Base-by-base conservation (phyloP, 805 yeast species). In the Pachysolen tannophilus region DNA sequence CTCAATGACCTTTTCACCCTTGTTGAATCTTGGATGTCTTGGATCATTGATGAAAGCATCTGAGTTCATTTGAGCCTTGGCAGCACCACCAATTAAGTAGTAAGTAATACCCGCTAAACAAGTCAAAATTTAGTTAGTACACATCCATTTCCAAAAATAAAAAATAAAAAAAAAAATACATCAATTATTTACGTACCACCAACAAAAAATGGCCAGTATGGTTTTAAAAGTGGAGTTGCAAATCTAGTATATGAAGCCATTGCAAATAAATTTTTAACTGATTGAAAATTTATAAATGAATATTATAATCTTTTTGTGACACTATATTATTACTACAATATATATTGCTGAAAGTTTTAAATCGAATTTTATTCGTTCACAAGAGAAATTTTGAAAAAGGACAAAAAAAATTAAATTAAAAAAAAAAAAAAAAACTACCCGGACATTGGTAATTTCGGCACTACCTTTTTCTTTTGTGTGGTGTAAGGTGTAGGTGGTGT, bases 31-130 rank as follows among this genome's bases (percentile, higher is more conserved):
- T 64, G 96, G 96, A 72, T 86, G 86, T 74, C 95, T 83, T 69
- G 96, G 95, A 67, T 86, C 95, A 63, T 86, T 85, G 65, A 79
- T 76, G 71, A 78, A 86, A 66, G 84, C 94, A 44, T 71, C 72
- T 42, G 90, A 69, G 71, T 78, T 69, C 61, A 76, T 67, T 50
- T 84, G 72, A 43, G 81, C 80, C 42, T 60, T 62, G 44, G 86
- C 78, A 35, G 75, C 80, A 67, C 78, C 77, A 60, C 75, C 71
- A 52, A 84, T 67, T 48, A 78, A 69, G 67, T 66, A 80, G 71
- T 75, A 80, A 48, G 75, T 55, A 48, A 66, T 81, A 44, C 67
- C 72, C 10, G 13, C 26, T 23, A 14, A 23, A 5, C 39, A 43
- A 20, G 7, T 14, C n/a, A 17, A 11, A 8, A 33, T 10, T 19